These are phyloP conservation scores for Phaeosphaeria sp. DNA, from an alignment of 2,329 filamentous ascomycete species.

Conservation along the genomic window DNA sequence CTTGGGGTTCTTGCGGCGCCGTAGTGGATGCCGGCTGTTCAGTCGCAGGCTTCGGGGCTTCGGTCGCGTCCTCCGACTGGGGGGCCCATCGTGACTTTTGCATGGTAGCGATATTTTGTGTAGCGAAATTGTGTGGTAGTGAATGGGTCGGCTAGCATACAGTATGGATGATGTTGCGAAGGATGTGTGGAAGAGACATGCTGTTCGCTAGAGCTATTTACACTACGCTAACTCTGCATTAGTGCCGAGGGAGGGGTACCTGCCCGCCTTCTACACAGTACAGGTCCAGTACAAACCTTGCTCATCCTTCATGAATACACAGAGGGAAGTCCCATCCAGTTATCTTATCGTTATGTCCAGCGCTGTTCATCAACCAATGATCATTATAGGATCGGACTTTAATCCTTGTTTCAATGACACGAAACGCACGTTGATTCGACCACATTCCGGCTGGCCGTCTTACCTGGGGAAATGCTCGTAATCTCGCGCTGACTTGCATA, in stretches of 20 bases:
- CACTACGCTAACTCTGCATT: neutral
- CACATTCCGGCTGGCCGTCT: too few relatives aligned
- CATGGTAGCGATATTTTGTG: constrained; percentile 29
- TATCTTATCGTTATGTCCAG: too few relatives aligned
- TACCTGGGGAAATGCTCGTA: neutral
- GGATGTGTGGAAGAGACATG: neutral
- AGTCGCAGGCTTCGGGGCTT: constrained; percentile 3
- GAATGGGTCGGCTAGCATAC: neutral
- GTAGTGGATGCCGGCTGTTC: constrained; percentile 4
- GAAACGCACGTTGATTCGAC: too few relatives aligned
- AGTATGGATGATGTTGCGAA: constrained; percentile 1
- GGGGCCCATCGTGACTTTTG: constrained; percentile 44
- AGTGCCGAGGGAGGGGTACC: neutral
- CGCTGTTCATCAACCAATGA: neutral
- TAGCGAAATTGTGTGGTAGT: neutral
- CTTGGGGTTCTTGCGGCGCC: constrained; percentile 8
- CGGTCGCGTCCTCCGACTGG: constrained; percentile 16
- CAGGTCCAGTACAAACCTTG: neutral
- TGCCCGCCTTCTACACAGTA: neutral
- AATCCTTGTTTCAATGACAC: too few relatives aligned
- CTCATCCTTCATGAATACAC: neutral
- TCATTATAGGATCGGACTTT: neutral
- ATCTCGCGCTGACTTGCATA: constrained; percentile 2
- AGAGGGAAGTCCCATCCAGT: too few relatives aligned
- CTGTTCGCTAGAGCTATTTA: constrained; percentile 3